A percentile compares a stretch with the other conserved stretches of the same genome.
Conservation (phyloP, 106 monocot species). For the Agapanthus africanus region DNA sequence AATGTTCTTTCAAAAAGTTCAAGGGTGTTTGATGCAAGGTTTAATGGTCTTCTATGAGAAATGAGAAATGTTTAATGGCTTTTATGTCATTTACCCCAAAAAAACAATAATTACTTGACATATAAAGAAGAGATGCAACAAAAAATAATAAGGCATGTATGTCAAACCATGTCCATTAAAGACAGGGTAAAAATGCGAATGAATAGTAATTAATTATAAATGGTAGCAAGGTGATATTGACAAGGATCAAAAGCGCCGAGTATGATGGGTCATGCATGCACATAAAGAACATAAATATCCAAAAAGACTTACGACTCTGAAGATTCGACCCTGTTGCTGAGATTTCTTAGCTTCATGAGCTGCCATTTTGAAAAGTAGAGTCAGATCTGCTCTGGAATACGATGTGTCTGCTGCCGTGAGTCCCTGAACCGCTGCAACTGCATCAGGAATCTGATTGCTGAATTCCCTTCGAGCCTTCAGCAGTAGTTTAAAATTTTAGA, state of each 20-base stretch:
- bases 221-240: not conserved
- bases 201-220: not conserved
- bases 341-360: slow-evolving; percentile 61
- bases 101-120: too few relatives aligned
- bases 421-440: slow-evolving; percentile 30
- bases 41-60: too few relatives aligned
- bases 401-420: slow-evolving; percentile 33
- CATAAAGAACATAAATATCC: not conserved
- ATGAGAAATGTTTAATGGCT: too few relatives aligned
- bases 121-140: too few relatives aligned
- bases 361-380: slow-evolving; percentile 65
- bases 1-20: too few relatives aligned
- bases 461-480: slow-evolving; percentile 64
- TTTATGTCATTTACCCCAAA: too few relatives aligned
- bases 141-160: too few relatives aligned
- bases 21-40: too few relatives aligned
- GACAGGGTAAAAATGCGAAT: not conserved
- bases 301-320: slow-evolving; percentile 59
- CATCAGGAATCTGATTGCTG: slow-evolving; percentile 50
- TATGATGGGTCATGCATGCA: not conserved
- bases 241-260: not conserved
- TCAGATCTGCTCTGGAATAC: slow-evolving; percentile 62
- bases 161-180: too few relatives aligned
- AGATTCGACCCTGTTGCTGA: slow-evolving; percentile 46
- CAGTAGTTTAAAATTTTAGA: slow-evolving; percentile 6